These are phyloP conservation scores for Emergomyces africanus DNA, from an alignment of 2,329 filamentous ascomycete species.

Conservation along the genomic window DNA sequence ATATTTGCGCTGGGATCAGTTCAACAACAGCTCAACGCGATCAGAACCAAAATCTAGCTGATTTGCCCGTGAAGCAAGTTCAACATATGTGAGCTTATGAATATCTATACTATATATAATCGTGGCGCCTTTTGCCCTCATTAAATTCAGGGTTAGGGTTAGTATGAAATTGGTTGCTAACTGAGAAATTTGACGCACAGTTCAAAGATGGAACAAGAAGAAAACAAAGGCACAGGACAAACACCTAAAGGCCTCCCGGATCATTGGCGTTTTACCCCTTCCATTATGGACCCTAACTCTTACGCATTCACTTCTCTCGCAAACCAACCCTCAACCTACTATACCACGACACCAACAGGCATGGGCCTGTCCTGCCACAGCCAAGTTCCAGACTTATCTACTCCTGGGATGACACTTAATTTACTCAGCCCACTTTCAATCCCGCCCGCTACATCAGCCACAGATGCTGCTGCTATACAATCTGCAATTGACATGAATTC, in stretches of 20 bases:
- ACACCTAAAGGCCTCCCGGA: constrained; percentile 71
- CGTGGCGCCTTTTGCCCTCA: too few relatives aligned
- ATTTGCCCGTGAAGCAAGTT: background rate
- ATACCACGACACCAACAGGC: constrained; percentile 74
- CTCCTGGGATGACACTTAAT: constrained; percentile 50
- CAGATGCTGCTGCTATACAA: constrained; percentile 18
- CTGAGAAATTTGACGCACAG: constrained; percentile 17
- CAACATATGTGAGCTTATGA: background rate
- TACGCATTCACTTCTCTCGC: constrained; percentile 69
- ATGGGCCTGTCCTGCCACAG: constrained; percentile 44
- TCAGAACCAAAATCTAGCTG: constrained; percentile 4
- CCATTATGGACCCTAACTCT: constrained; percentile 72
- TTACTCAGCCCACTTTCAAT: constrained; percentile 63
- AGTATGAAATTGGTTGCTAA: background rate
- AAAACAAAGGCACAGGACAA: constrained; percentile 62
- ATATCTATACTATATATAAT: too few relatives aligned
- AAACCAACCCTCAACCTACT: constrained; percentile 70
- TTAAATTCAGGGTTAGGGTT: too few relatives aligned
- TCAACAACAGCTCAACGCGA: background rate
- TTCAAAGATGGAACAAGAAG: constrained; percentile 34
- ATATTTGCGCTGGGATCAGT: constrained; percentile 44
- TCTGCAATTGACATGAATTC: constrained; percentile 50
- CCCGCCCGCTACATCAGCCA: constrained; percentile 52
- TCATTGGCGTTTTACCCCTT: constrained; percentile 77
- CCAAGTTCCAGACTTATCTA: constrained; percentile 78